Base-by-base conservation (phyloP, 1,284 basidiomycete genomes). In the Gomphus bonarii region DNA sequence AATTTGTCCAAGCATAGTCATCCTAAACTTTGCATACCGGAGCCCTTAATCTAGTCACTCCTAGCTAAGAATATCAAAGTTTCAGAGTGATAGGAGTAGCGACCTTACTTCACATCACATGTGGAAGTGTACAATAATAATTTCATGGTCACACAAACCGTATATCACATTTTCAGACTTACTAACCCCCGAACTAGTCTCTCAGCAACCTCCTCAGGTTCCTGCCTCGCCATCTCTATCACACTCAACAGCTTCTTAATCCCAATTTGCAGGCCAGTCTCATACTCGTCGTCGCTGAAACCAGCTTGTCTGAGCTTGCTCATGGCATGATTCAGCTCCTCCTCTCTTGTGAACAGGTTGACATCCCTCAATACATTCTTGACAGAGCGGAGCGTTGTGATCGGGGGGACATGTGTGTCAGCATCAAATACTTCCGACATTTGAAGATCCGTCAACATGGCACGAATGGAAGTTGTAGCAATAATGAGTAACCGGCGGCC, bases 181-280 rank as follows among this genome's bases (percentile, higher is more conserved):
- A 91, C 78, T 62, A 95, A 69, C 58, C 83, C 86, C 46, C 77
- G 78, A 50, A 80, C 80, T 58, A 95, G 71, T 63, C 90, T 80
- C 65, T 85, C 80, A n/a, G 81, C 87, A 33, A 82, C 83, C 63
- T 81, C 82, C 51, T 88, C 83, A 1, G 89, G 89, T 67, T 94
- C 95, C 72, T 98, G 93, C 65, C 95, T 79, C 44, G 95, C 91
- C 95, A 98, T 98, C 76, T 99, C 95, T 22, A 95, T 80, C 61
- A 92, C 81, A 58, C 86, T 93, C 66, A 99, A 69, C 67, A 99
- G 68, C 72, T 91, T 94, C 81, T 98, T 98, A 66, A 99, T 84
- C 5, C 95, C 97, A 55, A 99, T 86, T 62, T 87, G 84, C 65
- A 95, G 42, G 20, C 67, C 63, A 5, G 75, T 72, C 12, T 69